Evolutionary conservation across 345 rosid species (phyloP), one percentile per base, ranked within the genome.

Genomic region (Erodium maritimum): DNA sequence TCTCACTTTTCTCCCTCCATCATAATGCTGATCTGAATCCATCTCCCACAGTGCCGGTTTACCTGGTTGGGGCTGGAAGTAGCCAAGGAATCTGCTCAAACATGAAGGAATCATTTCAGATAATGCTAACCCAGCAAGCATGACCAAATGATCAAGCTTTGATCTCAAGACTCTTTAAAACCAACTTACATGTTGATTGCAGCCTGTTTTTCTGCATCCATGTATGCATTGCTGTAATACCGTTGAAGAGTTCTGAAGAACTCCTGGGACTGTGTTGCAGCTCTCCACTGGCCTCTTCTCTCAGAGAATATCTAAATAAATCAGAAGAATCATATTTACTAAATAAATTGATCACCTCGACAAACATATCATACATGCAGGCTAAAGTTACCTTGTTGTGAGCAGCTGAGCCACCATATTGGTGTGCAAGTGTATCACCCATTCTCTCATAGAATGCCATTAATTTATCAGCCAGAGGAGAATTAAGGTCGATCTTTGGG

Each of bases 271-370:
- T 93, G 99, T 50, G 90, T 87, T 67, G 99, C 95, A 19, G 99
- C 96, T 79, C 67, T 93, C 99, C 97, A 93, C 77, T 93, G 97
- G 58, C 99, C 99, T 66, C 97, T 77, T 74, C 86, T 87, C 80
- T 82, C 80, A 56, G 88, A 83, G 70, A 93, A 93, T 78, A 93
- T 85, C 99, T 93, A 70, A 59, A 71, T 16, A 62, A 23, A 54
- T 55, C 56, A 69, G 24, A 56, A 51, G 57, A 42, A 12, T 42
- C 48, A 1, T 42, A 3, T 9, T 42, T 42, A 42, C 8, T 3
- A 42, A 42, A 42, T 42, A 42, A 10, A 42, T 42, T 16, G 12
- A 42, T 12, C 12, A 16, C 48, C 17, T 42, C 48, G 12, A 19
- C 23, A 23, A 53, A 10, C 24, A 53, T n/a, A n/a, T n/a, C 23